A percentile compares a stretch with the other conserved stretches of the same genome.
Conservation (phyloP, 805 yeast species). For the Metschnikowia reukaufii region DNA sequence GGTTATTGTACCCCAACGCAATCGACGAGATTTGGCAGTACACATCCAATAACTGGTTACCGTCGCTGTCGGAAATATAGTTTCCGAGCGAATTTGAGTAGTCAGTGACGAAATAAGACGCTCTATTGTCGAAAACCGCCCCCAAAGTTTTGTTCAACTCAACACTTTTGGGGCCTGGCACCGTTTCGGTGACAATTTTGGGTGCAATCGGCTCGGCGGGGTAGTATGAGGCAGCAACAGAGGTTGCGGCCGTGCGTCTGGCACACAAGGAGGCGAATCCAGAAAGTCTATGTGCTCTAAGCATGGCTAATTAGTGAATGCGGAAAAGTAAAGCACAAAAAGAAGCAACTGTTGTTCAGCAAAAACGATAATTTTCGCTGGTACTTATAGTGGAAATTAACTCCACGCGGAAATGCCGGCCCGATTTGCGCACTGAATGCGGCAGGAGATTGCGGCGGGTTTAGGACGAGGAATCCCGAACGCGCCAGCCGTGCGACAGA, state of each 20-base stretch:
- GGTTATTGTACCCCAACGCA: conserved; percentile 46
- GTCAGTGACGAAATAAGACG: conserved; percentile 43
- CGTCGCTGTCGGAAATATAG: conserved; percentile 44
- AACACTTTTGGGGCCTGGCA: conserved; percentile 41
- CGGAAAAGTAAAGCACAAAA: too few species aligned
- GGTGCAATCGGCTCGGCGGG: conserved; percentile 41
- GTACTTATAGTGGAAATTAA: not conserved
- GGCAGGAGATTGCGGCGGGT: conserved; percentile 10
- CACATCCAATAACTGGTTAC: conserved; percentile 41
- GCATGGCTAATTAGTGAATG: conserved; percentile 5
- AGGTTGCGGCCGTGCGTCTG: conserved; percentile 10
- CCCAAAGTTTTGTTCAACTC: conserved; percentile 37
- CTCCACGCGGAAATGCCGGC: conserved; percentile 1
- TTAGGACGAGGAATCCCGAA: conserved; percentile 8
- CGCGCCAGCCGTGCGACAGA: not conserved
- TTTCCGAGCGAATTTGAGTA: conserved; percentile 40
- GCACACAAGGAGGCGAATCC: conserved; percentile 1
- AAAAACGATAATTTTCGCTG: too few species aligned
- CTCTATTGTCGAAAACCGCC: conserved; percentile 40
- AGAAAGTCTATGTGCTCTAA: conserved; percentile 10
- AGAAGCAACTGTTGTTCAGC: too few species aligned
- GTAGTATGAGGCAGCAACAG: conserved; percentile 30
- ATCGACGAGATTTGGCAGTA: conserved; percentile 46
- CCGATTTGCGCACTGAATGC: conserved; percentile 8
- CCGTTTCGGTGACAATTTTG: conserved; percentile 25